A percentile compares a stretch with the other conserved stretches of the same genome.
Evolutionary conservation across 805 yeast species (phyloP).

Genomic region (Cyberlindnera petersonii): DNA sequence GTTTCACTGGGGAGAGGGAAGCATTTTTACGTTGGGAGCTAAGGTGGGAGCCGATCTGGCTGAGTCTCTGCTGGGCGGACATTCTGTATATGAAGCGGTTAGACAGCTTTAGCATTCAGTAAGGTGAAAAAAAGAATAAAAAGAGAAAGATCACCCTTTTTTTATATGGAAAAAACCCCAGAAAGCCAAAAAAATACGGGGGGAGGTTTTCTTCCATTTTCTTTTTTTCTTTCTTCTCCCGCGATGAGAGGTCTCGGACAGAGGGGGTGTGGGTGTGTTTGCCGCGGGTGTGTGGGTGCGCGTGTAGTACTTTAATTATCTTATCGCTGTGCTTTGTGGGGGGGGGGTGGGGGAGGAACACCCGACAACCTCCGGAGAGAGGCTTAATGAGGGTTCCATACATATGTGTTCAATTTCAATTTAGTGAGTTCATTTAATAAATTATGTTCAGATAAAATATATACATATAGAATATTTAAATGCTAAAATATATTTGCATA

Average conservation of each 20-base stretch:
- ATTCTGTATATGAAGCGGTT: conserved; percentile 1
- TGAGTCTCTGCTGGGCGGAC: conserved; percentile 25
- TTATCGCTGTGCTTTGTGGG: neutral
- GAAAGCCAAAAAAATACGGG: no score
- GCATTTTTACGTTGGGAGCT: conserved; percentile 15
- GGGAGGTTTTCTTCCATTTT: no score
- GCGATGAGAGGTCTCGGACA: no score
- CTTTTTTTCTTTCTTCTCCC: neutral
- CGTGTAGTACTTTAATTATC: neutral
- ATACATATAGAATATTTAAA: neutral
- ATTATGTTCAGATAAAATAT: neutral
- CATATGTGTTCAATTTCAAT: no score
- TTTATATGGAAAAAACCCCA: no score
- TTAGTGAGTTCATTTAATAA: no score
- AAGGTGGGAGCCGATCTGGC: conserved; percentile 22
- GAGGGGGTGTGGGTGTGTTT: no score
- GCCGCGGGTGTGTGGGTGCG: conserved; percentile 2
- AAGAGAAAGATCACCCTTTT: neutral
- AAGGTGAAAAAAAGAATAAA: neutral
- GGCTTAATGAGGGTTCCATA: neutral
- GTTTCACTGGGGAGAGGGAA: conserved; percentile 27
- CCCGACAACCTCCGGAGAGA: conserved; percentile 3
- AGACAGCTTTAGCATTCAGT: neutral
- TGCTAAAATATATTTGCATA: no score
- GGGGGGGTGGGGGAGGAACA: neutral